These are phyloP conservation scores for Sanguinoderma infundibulare DNA, from an alignment of 1,284 basidiomycete genomes.

Conservation along the genomic window DNA sequence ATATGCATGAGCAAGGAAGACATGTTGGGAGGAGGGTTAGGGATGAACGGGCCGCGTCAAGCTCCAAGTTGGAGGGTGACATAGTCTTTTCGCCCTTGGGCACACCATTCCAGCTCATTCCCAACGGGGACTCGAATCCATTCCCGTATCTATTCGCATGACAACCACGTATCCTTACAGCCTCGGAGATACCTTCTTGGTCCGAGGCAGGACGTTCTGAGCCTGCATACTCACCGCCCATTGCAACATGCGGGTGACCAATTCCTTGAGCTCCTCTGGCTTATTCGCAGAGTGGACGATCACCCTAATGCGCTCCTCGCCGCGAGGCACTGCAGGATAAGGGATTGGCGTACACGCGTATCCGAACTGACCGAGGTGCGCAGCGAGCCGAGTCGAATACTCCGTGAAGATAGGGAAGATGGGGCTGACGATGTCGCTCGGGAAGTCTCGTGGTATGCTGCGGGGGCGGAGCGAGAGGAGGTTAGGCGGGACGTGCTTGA, in stretches of 20 bases:
- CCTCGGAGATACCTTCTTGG: too few species aligned
- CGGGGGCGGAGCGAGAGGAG: constrained; percentile 17
- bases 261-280: constrained; percentile 54
- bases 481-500: constrained; percentile 13
- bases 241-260: constrained; percentile 36
- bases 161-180: too few species aligned
- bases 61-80: too few species aligned
- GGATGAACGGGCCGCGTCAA: too few species aligned
- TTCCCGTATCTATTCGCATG: too few species aligned
- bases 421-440: constrained; percentile 41
- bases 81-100: too few species aligned
- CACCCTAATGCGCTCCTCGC: constrained; percentile 76
- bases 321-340: constrained; percentile 81
- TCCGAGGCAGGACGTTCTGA: too few species aligned
- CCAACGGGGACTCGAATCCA: too few species aligned
- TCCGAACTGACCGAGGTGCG: constrained; percentile 59
- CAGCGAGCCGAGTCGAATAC: constrained; percentile 67
- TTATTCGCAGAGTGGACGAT: constrained; percentile 84
- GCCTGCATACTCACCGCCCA: constrained; percentile 24
- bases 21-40: too few species aligned
- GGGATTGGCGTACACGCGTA: constrained; percentile 77
- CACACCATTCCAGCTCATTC: too few species aligned
- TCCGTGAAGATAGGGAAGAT: constrained; percentile 85
- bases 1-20: too few species aligned
- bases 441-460: constrained; percentile 12